Percentiles rank a stretch among this genome's conserved stretches.
Conservation (phyloP, 2,329 filamentous ascomycete genomes). For the Ceratocystis lukuohia region DNA sequence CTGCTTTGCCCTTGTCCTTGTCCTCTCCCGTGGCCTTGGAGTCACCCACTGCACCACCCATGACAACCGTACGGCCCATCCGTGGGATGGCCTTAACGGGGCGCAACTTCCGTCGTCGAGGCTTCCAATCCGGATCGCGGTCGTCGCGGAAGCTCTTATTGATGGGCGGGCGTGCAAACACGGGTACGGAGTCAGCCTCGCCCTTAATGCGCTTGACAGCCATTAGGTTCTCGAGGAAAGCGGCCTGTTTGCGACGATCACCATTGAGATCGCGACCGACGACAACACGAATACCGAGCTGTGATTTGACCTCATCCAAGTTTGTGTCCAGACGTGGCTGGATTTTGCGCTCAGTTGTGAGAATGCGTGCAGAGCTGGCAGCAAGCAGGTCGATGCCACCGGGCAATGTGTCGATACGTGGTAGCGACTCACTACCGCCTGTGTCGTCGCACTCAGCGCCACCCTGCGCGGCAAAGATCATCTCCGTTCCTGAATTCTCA, state of each 20-base stretch:
- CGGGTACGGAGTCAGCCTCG: slow-evolving; percentile 52
- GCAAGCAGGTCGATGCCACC: slow-evolving; percentile 57
- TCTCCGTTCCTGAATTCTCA: slow-evolving; percentile 69
- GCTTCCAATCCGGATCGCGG: slow-evolving; percentile 29
- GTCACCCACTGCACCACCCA: not conserved
- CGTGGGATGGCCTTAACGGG: slow-evolving; percentile 1
- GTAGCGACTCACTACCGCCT: slow-evolving; percentile 27
- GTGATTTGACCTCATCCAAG: slow-evolving; percentile 27
- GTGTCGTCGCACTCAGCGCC: slow-evolving; percentile 25
- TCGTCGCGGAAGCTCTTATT: slow-evolving; percentile 33
- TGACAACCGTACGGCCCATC: not conserved
- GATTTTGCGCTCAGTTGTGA: slow-evolving; percentile 51
- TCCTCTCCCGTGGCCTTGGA: not conserved
- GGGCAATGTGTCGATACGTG: slow-evolving; percentile 37
- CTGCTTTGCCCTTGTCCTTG: not conserved
- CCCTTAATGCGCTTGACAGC: slow-evolving; percentile 50
- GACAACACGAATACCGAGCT: slow-evolving; percentile 35
- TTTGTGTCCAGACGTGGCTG: slow-evolving; percentile 30
- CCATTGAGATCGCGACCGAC: slow-evolving; percentile 35
- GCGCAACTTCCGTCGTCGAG: slow-evolving; percentile 17
- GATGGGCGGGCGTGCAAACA: slow-evolving; percentile 37
- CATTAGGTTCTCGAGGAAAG: slow-evolving; percentile 54
- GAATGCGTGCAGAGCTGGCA: slow-evolving; percentile 55
- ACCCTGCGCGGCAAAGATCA: slow-evolving; percentile 49
- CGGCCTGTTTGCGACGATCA: slow-evolving; percentile 35